These are phyloP conservation scores for Petasospora rhodanensis DNA, from an alignment of 1,139 yeast genomes.

Conservation along the genomic window DNA sequence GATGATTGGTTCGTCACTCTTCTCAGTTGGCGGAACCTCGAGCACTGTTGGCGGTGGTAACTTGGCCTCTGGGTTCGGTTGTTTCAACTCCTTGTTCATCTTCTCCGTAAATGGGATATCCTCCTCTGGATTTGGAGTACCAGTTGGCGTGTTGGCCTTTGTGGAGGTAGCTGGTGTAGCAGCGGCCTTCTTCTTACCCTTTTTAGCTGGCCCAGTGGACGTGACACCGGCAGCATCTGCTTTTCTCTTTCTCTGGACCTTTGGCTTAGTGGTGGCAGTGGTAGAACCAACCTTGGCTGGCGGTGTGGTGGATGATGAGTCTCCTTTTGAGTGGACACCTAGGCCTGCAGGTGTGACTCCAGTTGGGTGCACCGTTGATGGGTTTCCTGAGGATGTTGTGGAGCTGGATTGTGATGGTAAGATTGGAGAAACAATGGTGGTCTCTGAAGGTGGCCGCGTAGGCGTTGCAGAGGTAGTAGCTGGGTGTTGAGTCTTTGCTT, in stretches of 20 bases:
- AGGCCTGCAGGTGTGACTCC: no score
- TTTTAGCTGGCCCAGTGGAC: slow-evolving; percentile 6
- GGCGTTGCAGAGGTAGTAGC: no score
- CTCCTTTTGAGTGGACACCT: not conserved
- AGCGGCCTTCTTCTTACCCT: slow-evolving; percentile 10
- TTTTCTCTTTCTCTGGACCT: slow-evolving; percentile 5
- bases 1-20: slow-evolving; percentile 41
- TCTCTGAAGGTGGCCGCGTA: no score
- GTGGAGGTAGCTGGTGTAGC: no score
- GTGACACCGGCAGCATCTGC: slow-evolving; percentile 3
- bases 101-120: slow-evolving; percentile 16
- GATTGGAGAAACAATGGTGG: no score
- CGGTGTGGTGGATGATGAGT: not conserved
- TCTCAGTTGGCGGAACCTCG: slow-evolving; percentile 26
- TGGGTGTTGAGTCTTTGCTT: no score
- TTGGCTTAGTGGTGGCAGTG: slow-evolving; percentile 1
- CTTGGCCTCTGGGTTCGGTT: slow-evolving; percentile 19
- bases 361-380: no score
- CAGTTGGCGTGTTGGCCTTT: no score
- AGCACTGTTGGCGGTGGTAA: slow-evolving; percentile 25
- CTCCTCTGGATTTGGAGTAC: slow-evolving; percentile 1
- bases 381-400: no score
- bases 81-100: slow-evolving; percentile 19
- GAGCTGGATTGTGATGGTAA: no score
- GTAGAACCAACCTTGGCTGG: no score